Evolutionary conservation across 495 filamentous ascomycete genomes (phyloP), one percentile per base, ranked within the genome.

Genomic region (Xylaria telfairii): DNA sequence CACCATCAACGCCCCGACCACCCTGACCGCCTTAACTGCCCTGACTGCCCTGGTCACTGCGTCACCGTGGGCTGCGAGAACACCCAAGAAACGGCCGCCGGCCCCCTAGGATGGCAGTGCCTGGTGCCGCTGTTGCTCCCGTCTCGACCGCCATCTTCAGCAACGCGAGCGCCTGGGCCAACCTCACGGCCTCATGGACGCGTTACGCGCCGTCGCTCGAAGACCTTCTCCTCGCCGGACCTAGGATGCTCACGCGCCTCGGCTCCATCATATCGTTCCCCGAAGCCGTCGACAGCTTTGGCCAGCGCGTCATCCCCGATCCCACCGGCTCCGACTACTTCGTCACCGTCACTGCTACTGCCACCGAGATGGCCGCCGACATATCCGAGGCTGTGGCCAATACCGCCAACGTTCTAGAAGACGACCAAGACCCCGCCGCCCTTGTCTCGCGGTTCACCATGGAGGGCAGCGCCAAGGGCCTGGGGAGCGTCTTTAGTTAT

Each of bases 401-500:
- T 30, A 75, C 70, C 0, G 77, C 67, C 42, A 41, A 78, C 30
- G 69, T 73, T n/a, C 69, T 77, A 47, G 71, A 75, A 41, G 67
- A 74, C 15, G 70, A 74, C 39, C 75, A 80, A 54, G 82, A 85
- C 65, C 80, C 83, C 21, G 70, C 79, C 24, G 78, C 81, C 26
- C 71, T 84, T 47, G 75, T 81, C 56, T 83, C 84, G 26, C 79
- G 81, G 49, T 84, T 88, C 71, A 84, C 86, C 10, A 74, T 86
- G 75, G 86, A 88, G 65, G 80, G 85, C 10, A 80, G 86, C 6
- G 80, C 83, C 9, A 80, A 79, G 68, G 84, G 91, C 19, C 80
- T 98, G n/a, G 92, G 93, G 10, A 93, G 93, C 44, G 87, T 99
- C 39, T 96, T 98, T 77, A 91, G 90, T 54, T 99, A 98, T 78